Evolutionary conservation across 805 yeast genomes (phyloP).

Genomic region (Hanseniaspora mollemarum): DNA sequence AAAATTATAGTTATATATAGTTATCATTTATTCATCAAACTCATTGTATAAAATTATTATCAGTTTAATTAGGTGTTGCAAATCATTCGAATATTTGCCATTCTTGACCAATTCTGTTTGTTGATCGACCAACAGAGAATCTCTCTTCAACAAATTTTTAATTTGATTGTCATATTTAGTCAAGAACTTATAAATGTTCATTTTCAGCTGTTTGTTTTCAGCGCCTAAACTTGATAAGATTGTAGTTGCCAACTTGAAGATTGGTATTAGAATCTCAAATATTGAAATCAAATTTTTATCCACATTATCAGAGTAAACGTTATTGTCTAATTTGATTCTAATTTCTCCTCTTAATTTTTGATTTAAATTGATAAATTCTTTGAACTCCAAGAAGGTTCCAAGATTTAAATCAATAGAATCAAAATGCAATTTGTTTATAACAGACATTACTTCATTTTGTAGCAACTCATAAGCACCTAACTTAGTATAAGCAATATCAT

Average conservation of each 20-base stretch:
- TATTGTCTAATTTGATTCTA: slow-evolving; percentile 11
- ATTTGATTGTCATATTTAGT: slow-evolving; percentile 9
- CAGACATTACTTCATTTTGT: slow-evolving; percentile 59
- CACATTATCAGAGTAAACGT: background rate
- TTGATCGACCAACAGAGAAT: slow-evolving; percentile 10
- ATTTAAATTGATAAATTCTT: slow-evolving; percentile 22
- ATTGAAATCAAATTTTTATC: background rate
- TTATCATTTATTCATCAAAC: background rate
- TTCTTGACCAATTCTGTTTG: background rate
- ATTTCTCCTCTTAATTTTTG: slow-evolving; percentile 6
- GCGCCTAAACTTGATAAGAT: slow-evolving; percentile 2
- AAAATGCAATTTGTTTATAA: slow-evolving; percentile 46
- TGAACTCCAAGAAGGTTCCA: slow-evolving; percentile 47
- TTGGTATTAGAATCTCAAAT: slow-evolving; percentile 11
- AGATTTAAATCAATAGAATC: slow-evolving; percentile 66
- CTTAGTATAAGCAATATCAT: slow-evolving; percentile 64
- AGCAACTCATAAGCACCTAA: slow-evolving; percentile 66
- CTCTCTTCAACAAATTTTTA: slow-evolving; percentile 15
- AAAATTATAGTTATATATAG: background rate
- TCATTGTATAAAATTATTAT: slow-evolving; percentile 8
- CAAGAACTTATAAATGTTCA: slow-evolving; percentile 8
- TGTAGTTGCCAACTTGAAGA: slow-evolving; percentile 6
- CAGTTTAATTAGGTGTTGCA: slow-evolving; percentile 4
- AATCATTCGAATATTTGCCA: slow-evolving; percentile 1
- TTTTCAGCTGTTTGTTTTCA: slow-evolving; percentile 12